Evolutionary conservation across 2,329 filamentous ascomycete genomes (phyloP).

Genomic region (Hypoxylon rubiginosum): DNA sequence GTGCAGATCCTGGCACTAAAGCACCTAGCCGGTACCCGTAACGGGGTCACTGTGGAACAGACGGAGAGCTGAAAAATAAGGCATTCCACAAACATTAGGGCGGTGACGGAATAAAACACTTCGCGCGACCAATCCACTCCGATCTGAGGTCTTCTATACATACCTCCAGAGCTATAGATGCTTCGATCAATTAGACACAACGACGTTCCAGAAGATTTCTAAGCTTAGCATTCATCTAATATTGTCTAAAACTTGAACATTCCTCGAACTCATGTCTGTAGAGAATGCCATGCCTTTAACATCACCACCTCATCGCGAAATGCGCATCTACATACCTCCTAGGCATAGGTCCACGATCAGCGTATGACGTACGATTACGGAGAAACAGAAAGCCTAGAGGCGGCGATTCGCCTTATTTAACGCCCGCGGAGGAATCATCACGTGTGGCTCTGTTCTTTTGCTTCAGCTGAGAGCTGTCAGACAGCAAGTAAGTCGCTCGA

Average conservation of each 20-base stretch:
- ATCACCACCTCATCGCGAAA: background rate
- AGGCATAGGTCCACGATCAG: constrained; percentile 11
- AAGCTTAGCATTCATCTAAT: background rate
- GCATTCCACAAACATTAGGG: background rate
- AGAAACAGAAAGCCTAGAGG: constrained; percentile 22
- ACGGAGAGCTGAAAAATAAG: background rate
- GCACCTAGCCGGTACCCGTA: background rate
- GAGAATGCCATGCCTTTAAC: background rate
- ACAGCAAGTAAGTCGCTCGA: background rate
- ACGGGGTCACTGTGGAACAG: background rate
- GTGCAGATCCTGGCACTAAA: constrained; percentile 2
- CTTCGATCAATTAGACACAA: background rate
- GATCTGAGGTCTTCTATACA: too few relatives aligned
- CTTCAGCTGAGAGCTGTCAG: background rate
- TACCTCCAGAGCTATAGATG: background rate
- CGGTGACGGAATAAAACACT: background rate
- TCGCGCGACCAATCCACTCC: background rate
- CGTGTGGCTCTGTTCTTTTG: background rate
- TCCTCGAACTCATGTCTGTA: background rate
- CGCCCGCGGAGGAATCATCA: constrained; percentile 9
- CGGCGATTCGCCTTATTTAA: constrained; percentile 8
- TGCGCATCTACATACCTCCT: background rate
- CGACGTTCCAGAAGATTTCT: background rate
- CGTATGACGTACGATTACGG: constrained; percentile 18
- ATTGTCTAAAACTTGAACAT: background rate